Conservation (phyloP, 345 rosid species). For the Bruguiera parviflora region DNA sequence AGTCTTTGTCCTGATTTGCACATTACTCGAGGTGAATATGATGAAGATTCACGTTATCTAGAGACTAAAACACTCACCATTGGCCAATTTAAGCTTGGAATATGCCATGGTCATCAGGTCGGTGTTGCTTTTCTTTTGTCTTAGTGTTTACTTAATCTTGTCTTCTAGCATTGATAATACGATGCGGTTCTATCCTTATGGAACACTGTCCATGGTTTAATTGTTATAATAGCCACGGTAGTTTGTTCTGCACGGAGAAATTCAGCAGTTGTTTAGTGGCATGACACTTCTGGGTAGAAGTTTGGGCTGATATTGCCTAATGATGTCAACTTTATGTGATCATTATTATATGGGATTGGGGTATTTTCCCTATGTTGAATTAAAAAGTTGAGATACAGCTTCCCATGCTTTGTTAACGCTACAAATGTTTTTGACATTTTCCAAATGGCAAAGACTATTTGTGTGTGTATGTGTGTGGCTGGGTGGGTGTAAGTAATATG, state of each 20-base stretch:
- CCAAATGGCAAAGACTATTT: too few relatives aligned
- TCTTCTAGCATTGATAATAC: neutral
- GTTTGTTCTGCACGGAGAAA: neutral
- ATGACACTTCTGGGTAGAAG: neutral
- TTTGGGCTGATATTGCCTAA: too few relatives aligned
- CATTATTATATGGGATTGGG: too few relatives aligned
- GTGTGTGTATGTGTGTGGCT: too few relatives aligned
- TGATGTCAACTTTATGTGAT: too few relatives aligned
- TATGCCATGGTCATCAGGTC: slow-evolving; percentile 98
- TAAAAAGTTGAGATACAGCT: too few relatives aligned
- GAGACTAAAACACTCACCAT: slow-evolving; percentile 83
- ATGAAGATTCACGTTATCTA: slow-evolving; percentile 74
- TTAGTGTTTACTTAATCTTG: neutral
- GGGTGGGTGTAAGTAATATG: too few relatives aligned
- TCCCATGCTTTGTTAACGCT: too few relatives aligned
- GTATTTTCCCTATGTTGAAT: too few relatives aligned
- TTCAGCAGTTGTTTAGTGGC: neutral
- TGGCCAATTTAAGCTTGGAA: slow-evolving; percentile 94
- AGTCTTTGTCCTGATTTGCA: slow-evolving; percentile 90
- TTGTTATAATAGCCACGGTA: neutral
- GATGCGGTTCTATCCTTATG: neutral
- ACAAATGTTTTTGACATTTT: too few relatives aligned
- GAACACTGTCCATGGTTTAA: too few relatives aligned
- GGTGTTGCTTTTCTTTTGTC: slow-evolving; percentile 1
- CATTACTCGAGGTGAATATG: slow-evolving; percentile 78